Conservation (phyloP, 2,329 filamentous ascomycete species). For the Teratosphaeria epicoccoides region DNA sequence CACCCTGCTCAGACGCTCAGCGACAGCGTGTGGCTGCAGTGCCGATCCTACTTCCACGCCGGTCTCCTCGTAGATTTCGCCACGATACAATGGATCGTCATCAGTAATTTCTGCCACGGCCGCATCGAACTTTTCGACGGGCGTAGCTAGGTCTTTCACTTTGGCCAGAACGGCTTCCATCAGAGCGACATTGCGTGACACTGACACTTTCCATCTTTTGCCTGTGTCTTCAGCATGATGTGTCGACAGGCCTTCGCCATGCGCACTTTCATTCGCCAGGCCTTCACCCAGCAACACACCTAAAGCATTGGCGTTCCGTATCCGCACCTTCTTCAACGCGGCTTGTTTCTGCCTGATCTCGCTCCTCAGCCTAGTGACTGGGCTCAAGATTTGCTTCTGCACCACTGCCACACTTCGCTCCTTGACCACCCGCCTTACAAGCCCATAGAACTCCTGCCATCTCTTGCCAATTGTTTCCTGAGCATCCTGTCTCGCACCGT, state of each 20-base stretch:
- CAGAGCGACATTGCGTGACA: slow-evolving; percentile 69
- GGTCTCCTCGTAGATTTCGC: slow-evolving; percentile 29
- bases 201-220: slow-evolving; percentile 58
- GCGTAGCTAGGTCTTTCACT: slow-evolving; percentile 51
- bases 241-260: slow-evolving; percentile 23
- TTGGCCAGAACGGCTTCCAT: slow-evolving; percentile 78
- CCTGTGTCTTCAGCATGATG: slow-evolving; percentile 15
- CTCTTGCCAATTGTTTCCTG: slow-evolving; percentile 19
- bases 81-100: slow-evolving; percentile 36
- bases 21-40: slow-evolving; percentile 45
- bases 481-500: slow-evolving; percentile 20
- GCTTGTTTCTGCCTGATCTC: slow-evolving; percentile 67
- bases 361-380: slow-evolving; percentile 62
- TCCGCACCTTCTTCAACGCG: slow-evolving; percentile 58
- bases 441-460: slow-evolving; percentile 55
- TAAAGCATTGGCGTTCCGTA: slow-evolving; percentile 75
- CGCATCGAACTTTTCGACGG: slow-evolving; percentile 45
- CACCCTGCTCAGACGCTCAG: slow-evolving; percentile 56
- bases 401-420: slow-evolving; percentile 63
- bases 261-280: slow-evolving; percentile 45
- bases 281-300: slow-evolving; percentile 83
- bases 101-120: slow-evolving; percentile 46
- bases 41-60: slow-evolving; percentile 20
- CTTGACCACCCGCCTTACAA: slow-evolving; percentile 64
- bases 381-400: slow-evolving; percentile 62